Evolutionary conservation across 2,329 filamentous ascomycete species (phyloP).

Genomic region (Pseudocercospora macadamiae): DNA sequence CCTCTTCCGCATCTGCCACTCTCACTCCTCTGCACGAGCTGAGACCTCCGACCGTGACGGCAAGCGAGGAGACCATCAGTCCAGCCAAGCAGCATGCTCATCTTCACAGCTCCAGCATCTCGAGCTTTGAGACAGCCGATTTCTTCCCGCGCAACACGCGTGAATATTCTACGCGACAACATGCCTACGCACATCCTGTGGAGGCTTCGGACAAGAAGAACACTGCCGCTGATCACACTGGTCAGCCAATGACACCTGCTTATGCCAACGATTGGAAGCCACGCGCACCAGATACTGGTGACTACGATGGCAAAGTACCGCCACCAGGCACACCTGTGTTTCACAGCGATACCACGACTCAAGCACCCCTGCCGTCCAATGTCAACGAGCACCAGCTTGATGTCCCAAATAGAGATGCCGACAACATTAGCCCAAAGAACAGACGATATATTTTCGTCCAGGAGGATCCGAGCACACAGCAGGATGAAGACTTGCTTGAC

Average conservation of each 20-base stretch:
- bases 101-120: slow-evolving; percentile 38
- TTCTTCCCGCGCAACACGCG: slow-evolving; percentile 44
- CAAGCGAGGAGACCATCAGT: slow-evolving; percentile 28
- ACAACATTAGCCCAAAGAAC: slow-evolving; percentile 37
- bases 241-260: slow-evolving; percentile 2
- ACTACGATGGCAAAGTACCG: slow-evolving; percentile 25
- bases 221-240: slow-evolving; percentile 4
- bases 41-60: slow-evolving; percentile 9
- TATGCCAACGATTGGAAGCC: background rate
- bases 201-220: slow-evolving; percentile 16
- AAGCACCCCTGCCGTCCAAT: slow-evolving; percentile 18
- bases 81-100: slow-evolving; percentile 30
- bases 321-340: slow-evolving; percentile 35
- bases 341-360: slow-evolving; percentile 15
- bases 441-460: slow-evolving; percentile 35
- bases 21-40: slow-evolving; percentile 22
- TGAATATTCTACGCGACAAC: slow-evolving; percentile 40
- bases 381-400: slow-evolving; percentile 4
- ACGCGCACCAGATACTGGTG: slow-evolving; percentile 12
- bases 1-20: background rate
- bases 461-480: slow-evolving; percentile 27
- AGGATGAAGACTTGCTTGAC: slow-evolving; percentile 23
- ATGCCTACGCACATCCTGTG: slow-evolving; percentile 29
- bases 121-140: slow-evolving; percentile 42
- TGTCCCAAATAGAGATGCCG: slow-evolving; percentile 27